phyloP scores from a whole-genome alignment of 208 protist species.

The Novymonas esmeraldas region DNA sequence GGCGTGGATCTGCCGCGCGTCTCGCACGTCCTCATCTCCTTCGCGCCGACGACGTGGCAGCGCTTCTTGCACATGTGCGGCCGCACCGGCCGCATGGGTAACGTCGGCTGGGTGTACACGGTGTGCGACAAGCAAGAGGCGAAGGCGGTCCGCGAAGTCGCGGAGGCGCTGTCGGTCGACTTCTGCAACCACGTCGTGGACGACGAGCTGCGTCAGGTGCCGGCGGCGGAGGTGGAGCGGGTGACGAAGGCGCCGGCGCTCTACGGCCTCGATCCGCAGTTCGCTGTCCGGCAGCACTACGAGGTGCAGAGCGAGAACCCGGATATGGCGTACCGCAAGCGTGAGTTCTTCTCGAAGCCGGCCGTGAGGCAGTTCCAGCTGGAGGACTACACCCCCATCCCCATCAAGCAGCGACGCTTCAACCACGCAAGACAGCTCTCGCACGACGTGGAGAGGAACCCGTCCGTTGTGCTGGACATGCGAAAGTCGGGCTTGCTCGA shows the following conservation, averaged over 20 bases:
- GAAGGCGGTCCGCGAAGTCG: constrained; percentile 54
- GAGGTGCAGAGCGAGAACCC: constrained; percentile 77
- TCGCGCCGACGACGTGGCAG: constrained; percentile 67
- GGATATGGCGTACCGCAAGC: constrained; percentile 63
- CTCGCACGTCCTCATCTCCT: constrained; percentile 86
- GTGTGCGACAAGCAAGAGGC: constrained; percentile 67
- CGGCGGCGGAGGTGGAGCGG: constrained; percentile 48
- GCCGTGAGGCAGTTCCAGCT: constrained; percentile 67
- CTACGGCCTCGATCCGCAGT: constrained; percentile 86
- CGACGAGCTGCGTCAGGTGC: constrained; percentile 35
- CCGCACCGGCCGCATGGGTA: constrained; percentile 68
- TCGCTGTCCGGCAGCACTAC: constrained; percentile 80
- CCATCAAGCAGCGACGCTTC: constrained; percentile 56
- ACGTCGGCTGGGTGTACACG: constrained; percentile 87
- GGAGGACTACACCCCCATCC: constrained; percentile 81
- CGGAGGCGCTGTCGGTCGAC: constrained; percentile 63
- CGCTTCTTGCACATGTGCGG: constrained; percentile 87
- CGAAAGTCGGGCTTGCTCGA: constrained; percentile 58
- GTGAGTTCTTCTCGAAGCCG: constrained; percentile 80
- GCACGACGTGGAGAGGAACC: constrained; percentile 57
- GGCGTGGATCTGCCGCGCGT: constrained; percentile 74
- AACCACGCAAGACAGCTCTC: constrained; percentile 59
- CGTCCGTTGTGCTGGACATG: constrained; percentile 51
- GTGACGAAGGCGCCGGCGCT: constrained; percentile 64
- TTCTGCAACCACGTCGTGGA: constrained; percentile 69